These are phyloP conservation scores for Penicillium coprophilum DNA, from an alignment of 495 filamentous ascomycete genomes.

Conservation along the genomic window DNA sequence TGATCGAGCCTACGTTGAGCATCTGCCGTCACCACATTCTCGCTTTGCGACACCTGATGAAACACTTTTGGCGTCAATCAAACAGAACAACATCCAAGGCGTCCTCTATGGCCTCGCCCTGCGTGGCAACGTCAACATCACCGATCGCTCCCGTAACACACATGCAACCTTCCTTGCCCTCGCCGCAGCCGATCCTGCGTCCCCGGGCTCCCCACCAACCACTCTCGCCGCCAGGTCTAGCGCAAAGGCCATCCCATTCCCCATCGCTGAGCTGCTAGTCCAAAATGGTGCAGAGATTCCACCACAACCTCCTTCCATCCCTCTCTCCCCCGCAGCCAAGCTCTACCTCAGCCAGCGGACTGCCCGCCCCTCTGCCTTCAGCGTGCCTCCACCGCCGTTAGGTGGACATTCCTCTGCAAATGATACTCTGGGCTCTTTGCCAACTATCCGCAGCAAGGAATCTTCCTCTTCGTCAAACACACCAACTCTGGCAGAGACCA, in stretches of 20 bases:
- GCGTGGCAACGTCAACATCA: constrained; percentile 80
- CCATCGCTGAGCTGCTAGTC: constrained; percentile 86
- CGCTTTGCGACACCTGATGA: constrained; percentile 82
- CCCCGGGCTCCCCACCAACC: constrained; percentile 54
- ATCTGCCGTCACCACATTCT: constrained; percentile 71
- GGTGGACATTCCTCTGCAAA: constrained; percentile 27
- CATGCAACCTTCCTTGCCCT: constrained; percentile 89
- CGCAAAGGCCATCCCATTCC: constrained; percentile 60
- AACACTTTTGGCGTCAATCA: constrained; percentile 87
- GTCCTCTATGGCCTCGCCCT: constrained; percentile 90
- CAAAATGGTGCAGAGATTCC: constrained; percentile 95
- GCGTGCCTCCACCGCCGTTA: constrained; percentile 17
- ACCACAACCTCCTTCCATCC: constrained; percentile 65
- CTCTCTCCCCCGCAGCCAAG: constrained; percentile 71
- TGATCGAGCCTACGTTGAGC: constrained; percentile 75
- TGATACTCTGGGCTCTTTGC: constrained; percentile 49
- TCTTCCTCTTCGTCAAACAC: constrained; percentile 28
- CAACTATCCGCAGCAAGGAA: constrained; percentile 43
- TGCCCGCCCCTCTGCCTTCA: constrained; percentile 38
- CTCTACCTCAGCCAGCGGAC: constrained; percentile 84
- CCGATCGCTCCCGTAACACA: constrained; percentile 83
- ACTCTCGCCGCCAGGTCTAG: constrained; percentile 34
- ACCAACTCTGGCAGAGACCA: constrained; percentile 35
- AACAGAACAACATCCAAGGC: constrained; percentile 88
- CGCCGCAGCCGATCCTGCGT: constrained; percentile 88